Conservation (phyloP, 306 rosid species). For the Carpinus viminea region DNA sequence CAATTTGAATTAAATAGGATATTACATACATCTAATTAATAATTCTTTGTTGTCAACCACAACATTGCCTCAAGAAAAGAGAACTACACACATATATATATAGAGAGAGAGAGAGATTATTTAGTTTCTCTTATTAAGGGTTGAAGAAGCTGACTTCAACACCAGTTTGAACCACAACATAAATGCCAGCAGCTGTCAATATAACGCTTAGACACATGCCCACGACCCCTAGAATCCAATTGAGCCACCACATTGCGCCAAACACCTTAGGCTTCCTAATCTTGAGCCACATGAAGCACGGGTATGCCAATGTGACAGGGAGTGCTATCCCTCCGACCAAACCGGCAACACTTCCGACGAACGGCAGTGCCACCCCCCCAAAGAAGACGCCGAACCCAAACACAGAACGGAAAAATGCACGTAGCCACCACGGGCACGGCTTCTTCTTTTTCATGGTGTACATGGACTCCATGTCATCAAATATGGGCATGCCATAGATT, state of each 20-base stretch:
- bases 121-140: slow-evolving; percentile 40
- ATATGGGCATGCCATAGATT: slow-evolving; percentile 55
- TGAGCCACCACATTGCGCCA: slow-evolving; percentile 50
- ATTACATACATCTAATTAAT: neutral
- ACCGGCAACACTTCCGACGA: slow-evolving; percentile 48
- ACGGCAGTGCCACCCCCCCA: slow-evolving; percentile 46
- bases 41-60: neutral
- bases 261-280: slow-evolving; percentile 39
- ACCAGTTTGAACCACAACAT: slow-evolving; percentile 66
- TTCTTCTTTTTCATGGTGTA: slow-evolving; percentile 42
- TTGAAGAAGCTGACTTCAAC: slow-evolving; percentile 61
- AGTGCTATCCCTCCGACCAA: slow-evolving; percentile 49
- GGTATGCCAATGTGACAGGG: slow-evolving; percentile 48
- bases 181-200: slow-evolving; percentile 52
- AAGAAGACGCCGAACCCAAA: slow-evolving; percentile 40
- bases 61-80: neutral
- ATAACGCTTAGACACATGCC: slow-evolving; percentile 58
- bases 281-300: slow-evolving; percentile 52
- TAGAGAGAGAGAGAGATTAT: too few species aligned
- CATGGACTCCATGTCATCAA: slow-evolving; percentile 51
- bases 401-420: slow-evolving; percentile 30
- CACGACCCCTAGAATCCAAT: slow-evolving; percentile 61
- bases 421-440: slow-evolving; percentile 56
- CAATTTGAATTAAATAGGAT: neutral
- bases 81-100: neutral